A percentile compares a stretch with the other conserved stretches of the same genome.
Evolutionary conservation across 352 stramenopile species (phyloP).

Genomic region (Phytophthora melonis): DNA sequence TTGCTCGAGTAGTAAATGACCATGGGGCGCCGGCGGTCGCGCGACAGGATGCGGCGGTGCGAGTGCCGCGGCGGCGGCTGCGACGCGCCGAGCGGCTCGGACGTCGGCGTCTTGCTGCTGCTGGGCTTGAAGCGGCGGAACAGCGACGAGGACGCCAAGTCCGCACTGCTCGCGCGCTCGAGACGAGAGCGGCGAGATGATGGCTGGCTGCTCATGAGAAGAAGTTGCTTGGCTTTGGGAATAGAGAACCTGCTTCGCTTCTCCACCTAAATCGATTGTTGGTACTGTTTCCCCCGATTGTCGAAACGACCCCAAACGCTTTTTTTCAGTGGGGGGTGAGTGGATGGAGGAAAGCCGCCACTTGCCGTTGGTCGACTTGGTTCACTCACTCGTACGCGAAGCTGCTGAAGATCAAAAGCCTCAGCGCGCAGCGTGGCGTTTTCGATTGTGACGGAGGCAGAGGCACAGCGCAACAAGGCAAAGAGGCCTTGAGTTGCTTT

Average conservation of each 20-base stretch:
- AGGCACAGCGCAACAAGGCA: slow-evolving; percentile 20
- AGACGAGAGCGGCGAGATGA: slow-evolving; percentile 29
- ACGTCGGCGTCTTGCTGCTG: slow-evolving; percentile 4
- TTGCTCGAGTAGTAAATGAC: slow-evolving; percentile 48
- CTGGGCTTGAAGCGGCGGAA: slow-evolving; percentile 33
- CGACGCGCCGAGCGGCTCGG: slow-evolving; percentile 26
- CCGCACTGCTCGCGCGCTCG: slow-evolving; percentile 35
- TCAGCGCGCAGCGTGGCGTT: slow-evolving; percentile 36
- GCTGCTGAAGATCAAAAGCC: not conserved
- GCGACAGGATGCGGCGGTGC: slow-evolving; percentile 27
- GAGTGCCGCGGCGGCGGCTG: slow-evolving; percentile 39
- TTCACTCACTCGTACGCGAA: slow-evolving; percentile 4
- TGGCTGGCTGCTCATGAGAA: slow-evolving; percentile 23
- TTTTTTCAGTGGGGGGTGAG: not conserved
- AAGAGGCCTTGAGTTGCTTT: slow-evolving; percentile 4
- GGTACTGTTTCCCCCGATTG: not conserved
- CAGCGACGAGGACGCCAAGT: slow-evolving; percentile 35
- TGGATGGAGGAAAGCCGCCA: not conserved
- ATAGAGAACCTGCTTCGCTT: not conserved
- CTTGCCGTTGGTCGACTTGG: slow-evolving; percentile 13
- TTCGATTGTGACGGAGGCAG: slow-evolving; percentile 38
- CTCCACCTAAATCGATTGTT: slow-evolving; percentile 17
- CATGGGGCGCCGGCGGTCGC: slow-evolving; percentile 42
- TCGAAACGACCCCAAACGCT: slow-evolving; percentile 14
- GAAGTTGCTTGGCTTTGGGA: not conserved